Evolutionary conservation across 192 early-diverging fungal genomes (phyloP).

Genomic region (Linnemannia zychae): DNA sequence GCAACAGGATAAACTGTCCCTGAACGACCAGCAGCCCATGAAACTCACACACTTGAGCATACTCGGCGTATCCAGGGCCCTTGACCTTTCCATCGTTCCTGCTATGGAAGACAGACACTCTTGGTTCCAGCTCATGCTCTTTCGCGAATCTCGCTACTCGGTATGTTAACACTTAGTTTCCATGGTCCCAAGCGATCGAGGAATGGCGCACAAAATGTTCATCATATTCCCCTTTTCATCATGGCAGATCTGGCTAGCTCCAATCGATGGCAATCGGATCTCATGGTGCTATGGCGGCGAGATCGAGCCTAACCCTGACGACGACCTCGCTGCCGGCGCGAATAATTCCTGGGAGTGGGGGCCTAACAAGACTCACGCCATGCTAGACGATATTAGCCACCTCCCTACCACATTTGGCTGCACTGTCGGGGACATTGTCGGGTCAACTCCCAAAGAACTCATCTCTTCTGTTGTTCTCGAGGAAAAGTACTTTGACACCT

Average conservation of each 20-base stretch:
- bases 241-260: slow-evolving; percentile 27
- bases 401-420: slow-evolving; percentile 6
- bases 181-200: no score
- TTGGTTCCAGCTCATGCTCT: slow-evolving; percentile 29
- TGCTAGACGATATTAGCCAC: slow-evolving; percentile 12
- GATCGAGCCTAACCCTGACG: not conserved
- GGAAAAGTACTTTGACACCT: slow-evolving; percentile 45
- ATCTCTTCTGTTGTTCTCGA: slow-evolving; percentile 32
- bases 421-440: slow-evolving; percentile 25
- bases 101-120: slow-evolving; percentile 15
- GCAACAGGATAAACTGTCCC: slow-evolving; percentile 4
- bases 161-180: slow-evolving; percentile 2
- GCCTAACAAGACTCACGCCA: not conserved
- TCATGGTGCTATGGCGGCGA: slow-evolving; percentile 40
- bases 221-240: not conserved
- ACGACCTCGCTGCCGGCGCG: not conserved
- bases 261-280: slow-evolving; percentile 27
- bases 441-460: slow-evolving; percentile 14
- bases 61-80: slow-evolving; percentile 23
- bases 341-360: slow-evolving; percentile 12
- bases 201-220: not conserved
- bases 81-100: slow-evolving; percentile 16
- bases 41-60: slow-evolving; percentile 24
- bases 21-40: slow-evolving; percentile 13
- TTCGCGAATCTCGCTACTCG: not conserved